Percentiles rank a stretch among this genome's conserved stretches.
phyloP scores from a whole-genome alignment of 108 stramenopile genomes.

The Cyclotella choctawhatcheeana region DNA sequence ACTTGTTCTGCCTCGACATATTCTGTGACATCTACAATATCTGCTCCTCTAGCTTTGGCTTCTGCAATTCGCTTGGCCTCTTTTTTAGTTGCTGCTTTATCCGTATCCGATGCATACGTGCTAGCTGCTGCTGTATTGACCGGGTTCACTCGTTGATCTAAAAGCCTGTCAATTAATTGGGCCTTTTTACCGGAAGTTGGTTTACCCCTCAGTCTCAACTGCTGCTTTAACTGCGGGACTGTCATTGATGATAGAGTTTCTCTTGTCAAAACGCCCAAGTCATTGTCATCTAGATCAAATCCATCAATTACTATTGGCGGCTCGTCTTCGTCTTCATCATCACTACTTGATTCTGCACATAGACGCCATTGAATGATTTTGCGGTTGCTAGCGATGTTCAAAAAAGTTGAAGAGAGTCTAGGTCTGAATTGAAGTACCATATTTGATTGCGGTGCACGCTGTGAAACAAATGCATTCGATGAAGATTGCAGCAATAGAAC shows the following conservation, averaged over 20 bases:
- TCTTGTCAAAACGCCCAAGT: constrained; percentile 15
- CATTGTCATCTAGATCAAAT: constrained; percentile 24
- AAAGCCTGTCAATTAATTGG: constrained; percentile 69
- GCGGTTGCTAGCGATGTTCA: too few species aligned
- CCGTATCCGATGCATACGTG: neutral
- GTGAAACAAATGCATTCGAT: too few species aligned
- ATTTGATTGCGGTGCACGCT: too few species aligned
- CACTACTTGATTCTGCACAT: neutral
- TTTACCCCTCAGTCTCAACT: constrained; percentile 74
- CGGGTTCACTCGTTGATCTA: constrained; percentile 21
- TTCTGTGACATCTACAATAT: constrained; percentile 79
- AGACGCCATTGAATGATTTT: too few species aligned
- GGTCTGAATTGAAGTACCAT: too few species aligned
- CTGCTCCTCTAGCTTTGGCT: constrained; percentile 66
- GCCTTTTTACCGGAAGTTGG: constrained; percentile 73
- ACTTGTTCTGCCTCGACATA: constrained; percentile 68
- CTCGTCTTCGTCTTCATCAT: constrained; percentile 39
- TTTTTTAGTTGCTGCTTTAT: neutral
- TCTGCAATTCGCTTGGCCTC: constrained; percentile 17
- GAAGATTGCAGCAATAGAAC: too few species aligned
- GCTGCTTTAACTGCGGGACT: constrained; percentile 76
- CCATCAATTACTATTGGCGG: constrained; percentile 19
- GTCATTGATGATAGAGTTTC: constrained; percentile 63
- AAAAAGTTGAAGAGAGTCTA: too few species aligned
- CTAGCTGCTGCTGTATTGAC: constrained; percentile 1